phyloP scores from a whole-genome alignment of 2,329 filamentous ascomycete genomes.

The Didymella exigua region DNA sequence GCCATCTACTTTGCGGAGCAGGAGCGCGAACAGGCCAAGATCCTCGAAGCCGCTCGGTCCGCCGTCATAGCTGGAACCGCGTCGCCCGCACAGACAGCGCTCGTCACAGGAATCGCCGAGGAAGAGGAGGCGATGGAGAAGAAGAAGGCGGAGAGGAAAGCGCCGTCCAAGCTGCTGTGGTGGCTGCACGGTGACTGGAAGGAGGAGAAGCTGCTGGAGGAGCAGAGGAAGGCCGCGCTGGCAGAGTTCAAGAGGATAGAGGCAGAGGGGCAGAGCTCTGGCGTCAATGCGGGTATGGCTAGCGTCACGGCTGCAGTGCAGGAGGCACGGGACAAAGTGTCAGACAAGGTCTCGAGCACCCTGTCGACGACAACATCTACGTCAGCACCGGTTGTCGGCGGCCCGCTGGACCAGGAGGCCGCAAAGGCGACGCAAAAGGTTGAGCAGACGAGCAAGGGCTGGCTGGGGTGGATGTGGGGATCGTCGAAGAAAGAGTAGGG shows the following conservation, averaged over 20 bases:
- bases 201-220: conserved; percentile 43
- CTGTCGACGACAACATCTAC: conserved; percentile 35
- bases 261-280: conserved; percentile 23
- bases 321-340: conserved; percentile 31
- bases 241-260: conserved; percentile 40
- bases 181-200: conserved; percentile 47
- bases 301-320: conserved; percentile 43
- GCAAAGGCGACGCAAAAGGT: conserved; percentile 47
- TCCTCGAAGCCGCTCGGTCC: conserved; percentile 52
- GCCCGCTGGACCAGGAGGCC: conserved; percentile 55
- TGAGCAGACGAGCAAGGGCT: conserved; percentile 50
- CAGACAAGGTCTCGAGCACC: conserved; percentile 23
- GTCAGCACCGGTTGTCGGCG: conserved; percentile 47
- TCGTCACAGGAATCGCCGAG: conserved; percentile 66
- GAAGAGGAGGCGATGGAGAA: conserved; percentile 57
- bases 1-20: conserved; percentile 65
- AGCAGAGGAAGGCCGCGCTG: conserved; percentile 42
- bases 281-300: conserved; percentile 9
- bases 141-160: conserved; percentile 43
- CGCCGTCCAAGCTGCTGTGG: conserved; percentile 41
- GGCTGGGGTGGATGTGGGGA: conserved; percentile 53
- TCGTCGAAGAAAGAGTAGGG: conserved; percentile 44
- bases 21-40: conserved; percentile 51
- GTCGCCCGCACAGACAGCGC: conserved; percentile 57
- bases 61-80: conserved; percentile 53